Conservation (phyloP, 768 basidiomycete species). For the Holtermanniella nyarrowii region DNA sequence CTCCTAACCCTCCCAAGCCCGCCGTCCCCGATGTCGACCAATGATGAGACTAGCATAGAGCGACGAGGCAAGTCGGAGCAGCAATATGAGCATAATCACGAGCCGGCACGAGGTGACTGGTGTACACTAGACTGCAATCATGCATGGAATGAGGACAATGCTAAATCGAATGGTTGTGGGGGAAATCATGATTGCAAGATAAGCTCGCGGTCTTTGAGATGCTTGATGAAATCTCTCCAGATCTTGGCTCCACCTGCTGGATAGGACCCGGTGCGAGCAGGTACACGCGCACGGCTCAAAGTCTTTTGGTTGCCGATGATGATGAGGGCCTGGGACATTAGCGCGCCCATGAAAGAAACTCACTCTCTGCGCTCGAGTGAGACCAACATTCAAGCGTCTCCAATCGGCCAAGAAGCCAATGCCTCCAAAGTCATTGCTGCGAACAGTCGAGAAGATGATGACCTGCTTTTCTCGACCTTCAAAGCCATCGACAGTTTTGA, state of each 20-base stretch:
- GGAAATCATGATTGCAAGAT: not conserved
- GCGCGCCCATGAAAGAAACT: slow-evolving; percentile 5
- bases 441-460: slow-evolving; percentile 81
- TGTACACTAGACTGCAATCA: no score
- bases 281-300: slow-evolving; percentile 12
- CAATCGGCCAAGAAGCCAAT: slow-evolving; percentile 86
- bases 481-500: slow-evolving; percentile 90
- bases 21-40: slow-evolving; percentile 3
- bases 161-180: no score
- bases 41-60: no score
- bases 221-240: slow-evolving; percentile 18
- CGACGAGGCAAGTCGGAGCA: not conserved
- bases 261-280: slow-evolving; percentile 3
- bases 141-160: no score
- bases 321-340: slow-evolving; percentile 18
- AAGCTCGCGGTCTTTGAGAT: slow-evolving; percentile 2
- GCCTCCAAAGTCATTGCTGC: slow-evolving; percentile 63
- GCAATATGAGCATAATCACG: no score
- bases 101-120: no score
- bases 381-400: slow-evolving; percentile 75
- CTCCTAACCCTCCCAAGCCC: slow-evolving; percentile 1
- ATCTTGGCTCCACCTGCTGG: slow-evolving; percentile 13
- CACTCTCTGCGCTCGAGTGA: slow-evolving; percentile 70
- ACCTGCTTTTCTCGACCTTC: slow-evolving; percentile 89
- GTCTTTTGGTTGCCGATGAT: slow-evolving; percentile 30